Base-by-base conservation (phyloP, 805 yeast species). In the Hanseniaspora lindneri region DNA sequence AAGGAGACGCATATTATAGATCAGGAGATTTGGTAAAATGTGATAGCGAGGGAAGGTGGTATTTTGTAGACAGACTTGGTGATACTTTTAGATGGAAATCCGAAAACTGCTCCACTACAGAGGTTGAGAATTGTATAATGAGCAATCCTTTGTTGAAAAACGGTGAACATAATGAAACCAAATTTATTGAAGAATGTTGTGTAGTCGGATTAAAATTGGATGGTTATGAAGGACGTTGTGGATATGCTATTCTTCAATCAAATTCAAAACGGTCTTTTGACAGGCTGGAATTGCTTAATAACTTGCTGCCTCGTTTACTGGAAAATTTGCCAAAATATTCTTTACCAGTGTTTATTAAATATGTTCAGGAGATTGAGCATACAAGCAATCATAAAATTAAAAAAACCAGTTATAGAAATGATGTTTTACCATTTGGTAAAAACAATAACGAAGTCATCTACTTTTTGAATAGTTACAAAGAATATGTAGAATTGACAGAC, bases 81-180 rank as follows among this genome's bases (percentile, higher is more conserved):
- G 97, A 88, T 60, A 89, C 96, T 0, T 88, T 83, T 68, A 73
- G 97, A 56, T 88, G 97, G 97, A 89, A 86, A 66, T 82, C 94
- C 2, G 97, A 88, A 66, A 88, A 88, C 62, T 96, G 89, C 10
- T 79, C 92, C 16, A 87, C 96, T 13, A 80, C 88, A 29, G 96
- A 88, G 66, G 96, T 88, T 34, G 96, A 89, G 60, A 83, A 80
- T 59, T 80, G 78, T 59, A 64, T 83, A 25, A 60, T 67, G 43
- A 46, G 33, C 13, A 35, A 46, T 32, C 49, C 49, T n/a, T 10
- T 46, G 1, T 13, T 46, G 3, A 46, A 46, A 14, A 51, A 65
- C 4, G 61, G 67, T 25, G 66, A 62, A 21, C 17, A 34, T 29
- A 28, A 37, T 21, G 53, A 60, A 28, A 55, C 56, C 17, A 54